Evolutionary conservation across 192 early-diverging fungal genomes (phyloP), one percentile per base, ranked within the genome.

Genomic region (Podila epigama): DNA sequence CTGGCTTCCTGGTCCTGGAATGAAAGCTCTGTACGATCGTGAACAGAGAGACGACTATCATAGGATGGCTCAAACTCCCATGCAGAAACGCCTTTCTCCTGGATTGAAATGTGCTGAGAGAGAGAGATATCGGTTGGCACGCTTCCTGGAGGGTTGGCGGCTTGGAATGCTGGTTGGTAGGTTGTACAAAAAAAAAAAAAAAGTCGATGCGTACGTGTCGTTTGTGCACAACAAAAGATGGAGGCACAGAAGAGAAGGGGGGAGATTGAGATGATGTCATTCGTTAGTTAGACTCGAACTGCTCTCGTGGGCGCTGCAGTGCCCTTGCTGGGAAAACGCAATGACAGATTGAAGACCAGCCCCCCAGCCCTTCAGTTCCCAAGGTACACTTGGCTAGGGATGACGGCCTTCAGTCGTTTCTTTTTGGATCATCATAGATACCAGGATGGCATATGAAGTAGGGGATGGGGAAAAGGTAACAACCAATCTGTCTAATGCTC

Each of bases 41-140:
- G 73, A 57, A 85, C 88, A 25, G 87, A 81, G 18, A 92, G 86
- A 36, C 84, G 84, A 54, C 86, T 89, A 51, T 88, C 79, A 34
- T 85, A 67, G 44, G 87, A 83, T 20, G 90, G 82, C 51, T 89
- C 91, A 83, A 94, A 92, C 80, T 94, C 91, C 89, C 91, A 94
- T n/a, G 92, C 92, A 29, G 88, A 88, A 5, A 94, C 92, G 36
- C 92, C 92, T 79, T 91, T 91, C 68, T 94, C 92, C 60, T 91
- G 89, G 51, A 94, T 92, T 32, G 87, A 87, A 36, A 87, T 65
- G 61, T 90, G 83, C 75, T 94, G 92, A 44, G 90, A 87, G 29
- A 88, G 60, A 6, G 92, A 92, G 29, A 94, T 88, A 64, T 91
- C 88, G 16, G 92, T 94, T 51, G 89, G 77, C 11, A 92, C 75